Evolutionary conservation across 2,329 filamentous ascomycete genomes (phyloP).

Genomic region (Capronia epimyces): DNA sequence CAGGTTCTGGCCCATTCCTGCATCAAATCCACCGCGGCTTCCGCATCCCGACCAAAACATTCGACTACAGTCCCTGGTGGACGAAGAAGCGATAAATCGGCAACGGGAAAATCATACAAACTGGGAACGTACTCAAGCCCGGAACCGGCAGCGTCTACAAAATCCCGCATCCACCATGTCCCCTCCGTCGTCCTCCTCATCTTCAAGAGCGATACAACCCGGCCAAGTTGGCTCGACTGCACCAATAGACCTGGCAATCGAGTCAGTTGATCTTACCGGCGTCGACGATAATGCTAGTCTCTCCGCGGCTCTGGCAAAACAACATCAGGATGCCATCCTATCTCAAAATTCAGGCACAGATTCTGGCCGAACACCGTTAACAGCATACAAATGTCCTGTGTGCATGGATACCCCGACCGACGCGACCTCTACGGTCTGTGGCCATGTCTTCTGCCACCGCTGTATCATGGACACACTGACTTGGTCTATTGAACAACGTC

Average conservation of each 20-base stretch:
- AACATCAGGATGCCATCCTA: conserved; percentile 48
- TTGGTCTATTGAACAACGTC: conserved; percentile 48
- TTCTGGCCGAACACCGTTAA: conserved; percentile 38
- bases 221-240: not conserved
- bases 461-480: conserved; percentile 58
- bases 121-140: conserved; percentile 23
- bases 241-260: conserved; percentile 30
- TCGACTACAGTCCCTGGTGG: conserved; percentile 9
- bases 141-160: conserved; percentile 14
- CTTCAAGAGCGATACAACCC: conserved; percentile 1
- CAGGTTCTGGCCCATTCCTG: conserved; percentile 6
- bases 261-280: conserved; percentile 49
- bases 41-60: conserved; percentile 1
- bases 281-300: conserved; percentile 40
- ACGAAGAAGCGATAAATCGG: conserved; percentile 23
- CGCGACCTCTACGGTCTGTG: conserved; percentile 56
- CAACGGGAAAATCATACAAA: conserved; percentile 25
- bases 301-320: conserved; percentile 47
- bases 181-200: conserved; percentile 16
- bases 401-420: conserved; percentile 59
- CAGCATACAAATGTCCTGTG: conserved; percentile 54
- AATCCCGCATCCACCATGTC: conserved; percentile 9
- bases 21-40: conserved; percentile 3
- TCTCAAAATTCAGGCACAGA: conserved; percentile 34
- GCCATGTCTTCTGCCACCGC: conserved; percentile 60